A percentile compares a stretch with the other conserved stretches of the same genome.
Evolutionary conservation across 139 green algal species (phyloP).

Genomic region (Edaphochlamys debaryana): DNA sequence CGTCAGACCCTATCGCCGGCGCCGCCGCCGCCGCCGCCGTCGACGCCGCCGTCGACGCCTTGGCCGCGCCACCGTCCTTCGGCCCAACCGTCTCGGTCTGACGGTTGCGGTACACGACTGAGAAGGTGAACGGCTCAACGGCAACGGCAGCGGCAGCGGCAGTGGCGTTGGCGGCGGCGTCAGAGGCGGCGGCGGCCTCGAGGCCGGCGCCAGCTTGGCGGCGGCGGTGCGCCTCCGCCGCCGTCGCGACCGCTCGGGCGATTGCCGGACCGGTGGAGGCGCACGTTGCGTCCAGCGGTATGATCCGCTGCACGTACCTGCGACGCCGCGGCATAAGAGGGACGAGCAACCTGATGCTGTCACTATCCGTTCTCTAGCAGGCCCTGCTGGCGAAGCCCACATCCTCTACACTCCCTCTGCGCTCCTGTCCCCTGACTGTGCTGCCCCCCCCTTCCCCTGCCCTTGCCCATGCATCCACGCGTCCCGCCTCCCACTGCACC

Average conservation of each 20-base stretch:
- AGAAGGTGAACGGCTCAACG: neutral
- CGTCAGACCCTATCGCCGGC: no score
- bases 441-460: no score
- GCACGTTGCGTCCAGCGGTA: constrained; percentile 25
- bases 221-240: neutral
- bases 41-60: no score
- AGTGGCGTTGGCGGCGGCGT: neutral
- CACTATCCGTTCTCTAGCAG: no score
- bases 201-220: no score
- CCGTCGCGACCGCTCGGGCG: neutral
- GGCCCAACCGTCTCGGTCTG: neutral
- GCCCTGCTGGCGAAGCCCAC: no score
- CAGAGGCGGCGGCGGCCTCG: neutral
- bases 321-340: neutral
- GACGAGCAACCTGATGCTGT: neutral
- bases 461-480: no score
- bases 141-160: neutral
- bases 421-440: no score
- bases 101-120: neutral
- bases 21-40: no score
- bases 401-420: no score
- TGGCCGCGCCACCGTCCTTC: no score
- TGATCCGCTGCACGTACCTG: constrained; percentile 22
- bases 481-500: no score
- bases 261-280: neutral